Percentiles rank a stretch among this genome's conserved stretches.
phyloP scores from a whole-genome alignment of 352 stramenopile species.

The Globisporangium apiculatum region DNA sequence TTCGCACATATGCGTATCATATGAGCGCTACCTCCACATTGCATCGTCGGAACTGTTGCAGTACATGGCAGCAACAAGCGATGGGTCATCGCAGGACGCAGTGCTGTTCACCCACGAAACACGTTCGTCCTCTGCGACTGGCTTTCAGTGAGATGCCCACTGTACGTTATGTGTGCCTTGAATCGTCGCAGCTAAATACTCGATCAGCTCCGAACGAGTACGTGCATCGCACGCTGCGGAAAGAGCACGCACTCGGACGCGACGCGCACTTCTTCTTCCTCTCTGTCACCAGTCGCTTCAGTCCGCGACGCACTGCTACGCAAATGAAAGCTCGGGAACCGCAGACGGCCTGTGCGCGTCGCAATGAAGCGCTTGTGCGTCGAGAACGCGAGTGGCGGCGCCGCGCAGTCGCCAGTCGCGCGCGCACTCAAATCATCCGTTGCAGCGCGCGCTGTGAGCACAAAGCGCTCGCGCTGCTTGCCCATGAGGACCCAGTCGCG shows the following conservation, averaged over 20 bases:
- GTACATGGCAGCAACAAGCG: too few species aligned
- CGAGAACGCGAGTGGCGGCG: constrained; percentile 14
- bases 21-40: too few species aligned
- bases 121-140: too few species aligned
- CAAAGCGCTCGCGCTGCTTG: constrained; percentile 48
- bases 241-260: constrained; percentile 27
- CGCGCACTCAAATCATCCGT: neutral
- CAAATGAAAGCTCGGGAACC: constrained; percentile 48
- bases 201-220: constrained; percentile 18
- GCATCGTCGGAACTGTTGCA: too few species aligned
- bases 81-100: too few species aligned
- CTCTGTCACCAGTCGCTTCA: neutral
- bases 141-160: too few species aligned
- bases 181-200: neutral
- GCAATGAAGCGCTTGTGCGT: constrained; percentile 45
- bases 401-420: too few species aligned
- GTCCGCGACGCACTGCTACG: constrained; percentile 1
- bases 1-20: too few species aligned
- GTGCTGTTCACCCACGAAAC: too few species aligned
- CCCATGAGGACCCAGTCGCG: constrained; percentile 65
- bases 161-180: too few species aligned
- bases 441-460: constrained; percentile 12
- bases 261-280: neutral
- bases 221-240: constrained; percentile 26
- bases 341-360: constrained; percentile 34